Evolutionary conservation across 371 early-diverging fungal species (phyloP).

Genomic region (Umbelopsis sp.): DNA sequence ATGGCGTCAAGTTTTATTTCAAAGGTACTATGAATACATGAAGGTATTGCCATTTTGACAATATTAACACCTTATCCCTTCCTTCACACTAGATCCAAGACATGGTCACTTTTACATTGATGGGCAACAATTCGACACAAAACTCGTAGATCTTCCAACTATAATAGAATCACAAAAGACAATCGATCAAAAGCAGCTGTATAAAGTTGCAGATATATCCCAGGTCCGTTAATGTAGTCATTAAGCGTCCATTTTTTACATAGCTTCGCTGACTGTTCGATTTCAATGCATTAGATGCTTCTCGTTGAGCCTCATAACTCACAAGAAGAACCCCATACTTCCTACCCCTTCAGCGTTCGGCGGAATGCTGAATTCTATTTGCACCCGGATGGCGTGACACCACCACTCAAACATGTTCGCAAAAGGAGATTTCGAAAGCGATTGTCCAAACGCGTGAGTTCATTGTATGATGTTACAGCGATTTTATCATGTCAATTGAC

Average conservation of each 20-base stretch:
- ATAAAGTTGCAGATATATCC: conserved; percentile 97
- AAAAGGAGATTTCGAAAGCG: conserved; percentile 90
- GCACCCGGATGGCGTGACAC: conserved; percentile 90
- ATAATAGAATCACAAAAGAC: conserved; percentile 98
- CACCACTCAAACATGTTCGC: conserved; percentile 87
- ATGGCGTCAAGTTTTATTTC: conserved; percentile 66
- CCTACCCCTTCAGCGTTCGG: conserved; percentile 29
- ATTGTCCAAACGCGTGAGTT: conserved; percentile 73
- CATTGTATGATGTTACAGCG: not conserved
- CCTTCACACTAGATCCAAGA: conserved; percentile 62
- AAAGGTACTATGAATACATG: conserved; percentile 42
- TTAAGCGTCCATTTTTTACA: not conserved
- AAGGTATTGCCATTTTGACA: not conserved
- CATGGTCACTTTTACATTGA: conserved; percentile 71
- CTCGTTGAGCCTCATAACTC: conserved; percentile 51
- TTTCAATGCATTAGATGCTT: conserved; percentile 53
- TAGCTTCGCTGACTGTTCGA: too few species aligned
- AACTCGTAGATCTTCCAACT: conserved; percentile 92
- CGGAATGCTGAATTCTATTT: conserved; percentile 58
- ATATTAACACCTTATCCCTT: not conserved
- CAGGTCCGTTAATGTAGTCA: conserved; percentile 56
- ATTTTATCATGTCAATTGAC: not conserved
- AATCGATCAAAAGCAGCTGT: conserved; percentile 92
- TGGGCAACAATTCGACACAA: conserved; percentile 61
- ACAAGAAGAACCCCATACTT: conserved; percentile 32